Evolutionary conservation across 2,329 filamentous ascomycete genomes (phyloP).

Genomic region (Fusarium ramigenum): DNA sequence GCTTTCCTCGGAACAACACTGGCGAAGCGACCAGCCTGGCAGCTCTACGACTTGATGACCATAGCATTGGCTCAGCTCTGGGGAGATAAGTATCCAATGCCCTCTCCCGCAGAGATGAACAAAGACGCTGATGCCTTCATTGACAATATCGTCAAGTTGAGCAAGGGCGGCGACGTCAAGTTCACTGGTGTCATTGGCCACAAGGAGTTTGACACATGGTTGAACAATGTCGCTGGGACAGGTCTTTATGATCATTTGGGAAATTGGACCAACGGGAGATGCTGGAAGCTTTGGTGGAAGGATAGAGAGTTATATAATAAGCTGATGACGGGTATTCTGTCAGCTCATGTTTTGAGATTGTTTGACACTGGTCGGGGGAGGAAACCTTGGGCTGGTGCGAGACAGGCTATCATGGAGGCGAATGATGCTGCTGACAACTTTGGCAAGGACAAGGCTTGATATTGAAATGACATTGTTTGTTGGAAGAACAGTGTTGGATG

Average conservation of each 20-base stretch:
- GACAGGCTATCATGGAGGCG: background rate
- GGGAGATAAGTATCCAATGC: background rate
- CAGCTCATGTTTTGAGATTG: background rate
- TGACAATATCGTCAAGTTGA: background rate
- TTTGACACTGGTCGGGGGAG: background rate
- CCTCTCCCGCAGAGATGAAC: background rate
- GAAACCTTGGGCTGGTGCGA: background rate
- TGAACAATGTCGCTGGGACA: background rate
- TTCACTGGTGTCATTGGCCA: background rate
- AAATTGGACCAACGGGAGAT: background rate
- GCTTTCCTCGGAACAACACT: background rate
- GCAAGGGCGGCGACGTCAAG: background rate
- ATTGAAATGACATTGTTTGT: rapidly evolving
- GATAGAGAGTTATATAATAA: background rate
- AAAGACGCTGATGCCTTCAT: background rate
- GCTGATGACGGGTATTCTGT: background rate
- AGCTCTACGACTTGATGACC: background rate
- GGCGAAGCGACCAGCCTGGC: background rate
- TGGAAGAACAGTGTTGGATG: too few relatives aligned
- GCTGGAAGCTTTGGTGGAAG: background rate
- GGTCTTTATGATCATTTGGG: background rate
- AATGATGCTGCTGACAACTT: background rate
- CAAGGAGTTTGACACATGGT: background rate
- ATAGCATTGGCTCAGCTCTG: background rate
- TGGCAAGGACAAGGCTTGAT: background rate